phyloP scores from a whole-genome alignment of 768 basidiomycete species.

The Ramaria rubella region DNA sequence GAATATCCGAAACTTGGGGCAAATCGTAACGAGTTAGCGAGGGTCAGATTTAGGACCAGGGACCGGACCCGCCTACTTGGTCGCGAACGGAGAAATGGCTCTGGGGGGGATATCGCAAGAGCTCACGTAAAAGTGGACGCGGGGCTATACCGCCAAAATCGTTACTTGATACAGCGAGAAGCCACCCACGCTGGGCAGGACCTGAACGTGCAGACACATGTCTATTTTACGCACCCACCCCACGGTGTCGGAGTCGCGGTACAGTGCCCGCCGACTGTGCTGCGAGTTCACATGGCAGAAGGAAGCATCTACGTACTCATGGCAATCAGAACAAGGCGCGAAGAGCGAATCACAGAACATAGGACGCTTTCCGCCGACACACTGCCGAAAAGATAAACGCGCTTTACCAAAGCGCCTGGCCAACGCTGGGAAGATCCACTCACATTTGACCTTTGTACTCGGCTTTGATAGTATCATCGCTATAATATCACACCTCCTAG shows the following conservation, averaged over 20 bases:
- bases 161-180: not conserved
- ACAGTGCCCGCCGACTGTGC: not conserved
- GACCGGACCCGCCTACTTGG: not conserved
- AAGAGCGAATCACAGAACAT: not conserved
- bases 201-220: not conserved
- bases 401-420: not conserved
- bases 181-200: not conserved
- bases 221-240: not conserved
- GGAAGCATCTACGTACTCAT: not conserved
- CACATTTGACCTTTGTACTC: too few species aligned
- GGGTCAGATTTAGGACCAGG: not conserved
- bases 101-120: too few species aligned
- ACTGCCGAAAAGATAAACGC: not conserved
- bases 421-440: constrained; percentile 1
- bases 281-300: not conserved
- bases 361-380: not conserved
- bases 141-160: not conserved
- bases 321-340: not conserved
- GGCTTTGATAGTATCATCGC: too few species aligned
- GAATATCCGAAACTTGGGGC: not conserved
- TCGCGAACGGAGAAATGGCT: constrained; percentile 1
- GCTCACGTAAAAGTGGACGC: constrained; percentile 1
- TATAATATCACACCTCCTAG: too few species aligned
- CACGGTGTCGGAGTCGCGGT: not conserved
- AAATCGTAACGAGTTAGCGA: not conserved